phyloP scores from a whole-genome alignment of 2,329 filamentous ascomycete genomes.

The Colletotrichum lupini region DNA sequence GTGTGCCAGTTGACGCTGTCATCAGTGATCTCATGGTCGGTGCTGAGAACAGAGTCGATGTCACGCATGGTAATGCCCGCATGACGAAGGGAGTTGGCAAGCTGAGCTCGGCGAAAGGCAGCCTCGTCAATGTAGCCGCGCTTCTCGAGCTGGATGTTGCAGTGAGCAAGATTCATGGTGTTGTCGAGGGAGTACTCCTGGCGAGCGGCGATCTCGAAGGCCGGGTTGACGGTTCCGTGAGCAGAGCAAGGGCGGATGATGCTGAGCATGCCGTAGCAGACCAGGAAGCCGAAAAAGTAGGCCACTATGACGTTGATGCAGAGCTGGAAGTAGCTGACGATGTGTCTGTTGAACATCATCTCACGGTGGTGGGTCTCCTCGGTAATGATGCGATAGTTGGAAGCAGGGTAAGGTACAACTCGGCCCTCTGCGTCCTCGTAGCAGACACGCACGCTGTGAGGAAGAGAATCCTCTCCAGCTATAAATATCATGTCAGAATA shows the following conservation, averaged over 20 bases:
- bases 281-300: neutral
- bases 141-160: constrained; percentile 4
- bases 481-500: neutral
- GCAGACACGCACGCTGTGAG: neutral
- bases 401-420: neutral
- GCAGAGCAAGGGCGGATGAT: neutral
- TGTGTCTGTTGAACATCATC: neutral
- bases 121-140: constrained; percentile 7
- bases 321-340: neutral
- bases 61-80: neutral
- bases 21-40: constrained; percentile 19
- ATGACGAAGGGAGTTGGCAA: neutral
- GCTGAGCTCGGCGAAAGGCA: constrained; percentile 2
- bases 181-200: constrained; percentile 13
- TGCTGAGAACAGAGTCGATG: constrained; percentile 7
- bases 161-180: constrained; percentile 20
- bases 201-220: constrained; percentile 1
- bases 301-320: neutral
- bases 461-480: neutral
- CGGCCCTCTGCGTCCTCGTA: neutral
- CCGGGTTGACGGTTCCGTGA: neutral
- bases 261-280: neutral
- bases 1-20: constrained; percentile 6
- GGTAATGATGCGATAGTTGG: neutral
- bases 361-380: too few relatives aligned